Percentiles rank a stretch among this genome's conserved stretches.
Evolutionary conservation across 1,139 yeast species (phyloP).

Genomic region (Saccharomycopsis crataegensis): DNA sequence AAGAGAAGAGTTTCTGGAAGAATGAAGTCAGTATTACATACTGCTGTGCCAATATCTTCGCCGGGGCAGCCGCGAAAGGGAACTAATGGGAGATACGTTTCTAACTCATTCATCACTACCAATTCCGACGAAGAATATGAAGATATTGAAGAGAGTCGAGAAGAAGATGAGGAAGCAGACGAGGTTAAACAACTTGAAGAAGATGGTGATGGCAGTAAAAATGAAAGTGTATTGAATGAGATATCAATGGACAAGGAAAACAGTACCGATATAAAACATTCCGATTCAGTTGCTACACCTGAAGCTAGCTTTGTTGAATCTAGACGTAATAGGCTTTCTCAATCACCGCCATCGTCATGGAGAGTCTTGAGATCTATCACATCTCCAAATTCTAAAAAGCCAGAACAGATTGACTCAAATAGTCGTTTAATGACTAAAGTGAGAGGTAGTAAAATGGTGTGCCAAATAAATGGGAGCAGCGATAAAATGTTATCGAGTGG

Average conservation of each 20-base stretch:
- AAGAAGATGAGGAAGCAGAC: conserved; percentile 10
- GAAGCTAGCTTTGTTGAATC: background rate
- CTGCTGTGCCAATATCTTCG: conserved; percentile 82
- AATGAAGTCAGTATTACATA: conserved; percentile 58
- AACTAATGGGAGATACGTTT: conserved; percentile 28
- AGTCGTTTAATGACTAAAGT: too few species aligned
- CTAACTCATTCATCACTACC: conserved; percentile 31
- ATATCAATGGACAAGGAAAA: conserved; percentile 3
- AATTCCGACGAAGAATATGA: conserved; percentile 30
- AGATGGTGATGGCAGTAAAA: conserved; percentile 15
- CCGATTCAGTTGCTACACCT: background rate
- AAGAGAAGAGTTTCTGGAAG: conserved; percentile 70
- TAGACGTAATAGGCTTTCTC: conserved; percentile 6
- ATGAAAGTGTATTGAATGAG: background rate
- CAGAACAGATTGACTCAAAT: too few species aligned
- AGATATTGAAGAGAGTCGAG: conserved; percentile 22
- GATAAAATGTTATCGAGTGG: too few species aligned
- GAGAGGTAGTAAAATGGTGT: too few species aligned
- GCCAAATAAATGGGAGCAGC: too few species aligned
- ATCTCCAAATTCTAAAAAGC: conserved; percentile 19
- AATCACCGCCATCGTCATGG: conserved; percentile 29
- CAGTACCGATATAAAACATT: background rate
- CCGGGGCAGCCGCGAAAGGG: conserved; percentile 96
- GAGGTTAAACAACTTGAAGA: background rate
- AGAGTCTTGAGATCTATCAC: conserved; percentile 38